A percentile compares a stretch with the other conserved stretches of the same genome.
Conservation (phyloP, 2,329 filamentous ascomycete species). For the Leptographium radiaticola region DNA sequence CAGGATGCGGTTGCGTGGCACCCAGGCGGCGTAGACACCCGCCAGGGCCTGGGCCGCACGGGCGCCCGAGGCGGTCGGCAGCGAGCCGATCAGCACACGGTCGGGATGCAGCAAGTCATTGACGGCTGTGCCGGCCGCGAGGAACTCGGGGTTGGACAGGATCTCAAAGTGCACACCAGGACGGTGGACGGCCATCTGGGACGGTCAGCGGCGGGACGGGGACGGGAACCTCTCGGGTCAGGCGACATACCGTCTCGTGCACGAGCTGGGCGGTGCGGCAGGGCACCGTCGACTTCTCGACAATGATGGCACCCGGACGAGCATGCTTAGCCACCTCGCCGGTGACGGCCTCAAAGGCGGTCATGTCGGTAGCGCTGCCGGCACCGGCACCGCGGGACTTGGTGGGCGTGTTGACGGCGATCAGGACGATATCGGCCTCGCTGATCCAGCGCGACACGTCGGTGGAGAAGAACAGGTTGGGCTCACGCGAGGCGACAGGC, state of each 20-base stretch:
- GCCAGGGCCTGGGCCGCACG: constrained; percentile 51
- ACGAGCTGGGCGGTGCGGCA: constrained; percentile 61
- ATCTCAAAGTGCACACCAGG: constrained; percentile 59
- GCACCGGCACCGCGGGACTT: constrained; percentile 58
- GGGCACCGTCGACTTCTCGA: constrained; percentile 73
- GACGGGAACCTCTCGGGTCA: background rate
- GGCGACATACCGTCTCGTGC: constrained; percentile 44
- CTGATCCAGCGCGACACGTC: constrained; percentile 47
- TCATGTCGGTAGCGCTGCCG: constrained; percentile 60
- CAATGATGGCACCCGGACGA: constrained; percentile 55
- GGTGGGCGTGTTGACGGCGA: constrained; percentile 70
- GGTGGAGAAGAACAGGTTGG: constrained; percentile 64
- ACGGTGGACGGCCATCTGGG: constrained; percentile 42
- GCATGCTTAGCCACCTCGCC: constrained; percentile 54
- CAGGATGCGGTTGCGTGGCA: constrained; percentile 52
- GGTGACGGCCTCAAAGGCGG: constrained; percentile 56
- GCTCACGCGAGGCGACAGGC: constrained; percentile 29
- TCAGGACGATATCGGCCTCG: constrained; percentile 60
- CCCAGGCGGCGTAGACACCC: constrained; percentile 58
- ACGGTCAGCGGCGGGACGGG: background rate
- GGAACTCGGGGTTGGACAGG: constrained; percentile 70
- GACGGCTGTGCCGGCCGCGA: constrained; percentile 66
- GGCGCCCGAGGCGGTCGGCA: constrained; percentile 44
- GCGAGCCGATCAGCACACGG: constrained; percentile 62
- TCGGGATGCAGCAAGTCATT: constrained; percentile 58